Evolutionary conservation across 192 early-diverging fungal genomes (phyloP).

Genomic region (Neocallimastix lanati): DNA sequence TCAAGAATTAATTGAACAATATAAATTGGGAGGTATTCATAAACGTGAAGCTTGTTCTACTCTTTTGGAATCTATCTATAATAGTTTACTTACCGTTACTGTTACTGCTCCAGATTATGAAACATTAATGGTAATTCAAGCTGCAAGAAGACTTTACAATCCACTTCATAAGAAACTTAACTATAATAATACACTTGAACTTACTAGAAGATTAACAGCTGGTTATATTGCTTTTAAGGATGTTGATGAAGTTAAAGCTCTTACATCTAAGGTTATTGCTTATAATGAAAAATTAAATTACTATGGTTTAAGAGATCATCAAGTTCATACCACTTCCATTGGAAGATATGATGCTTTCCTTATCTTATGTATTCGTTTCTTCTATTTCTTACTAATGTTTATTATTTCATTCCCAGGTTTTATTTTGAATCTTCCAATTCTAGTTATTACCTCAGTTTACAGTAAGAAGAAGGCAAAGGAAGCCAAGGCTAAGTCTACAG

Average conservation of each 20-base stretch:
- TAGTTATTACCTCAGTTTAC: background rate
- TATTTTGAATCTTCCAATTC: constrained; percentile 2
- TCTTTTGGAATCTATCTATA: constrained; percentile 61
- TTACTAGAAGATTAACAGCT: constrained; percentile 65
- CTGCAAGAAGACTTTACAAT: constrained; percentile 76
- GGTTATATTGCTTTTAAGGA: constrained; percentile 70
- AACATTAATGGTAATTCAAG: constrained; percentile 85
- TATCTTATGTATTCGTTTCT: constrained; percentile 46
- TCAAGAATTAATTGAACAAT: constrained; percentile 61
- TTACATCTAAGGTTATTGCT: constrained; percentile 50
- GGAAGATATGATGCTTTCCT: constrained; percentile 41
- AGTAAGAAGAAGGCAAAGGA: constrained; percentile 12
- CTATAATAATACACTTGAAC: constrained; percentile 67
- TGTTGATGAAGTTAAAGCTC: constrained; percentile 61
- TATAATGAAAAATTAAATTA: constrained; percentile 81
- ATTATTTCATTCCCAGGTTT: constrained; percentile 72
- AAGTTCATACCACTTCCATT: constrained; percentile 66
- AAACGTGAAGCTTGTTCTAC: constrained; percentile 65
- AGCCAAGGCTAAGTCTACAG: constrained; percentile 70
- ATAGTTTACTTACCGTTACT: constrained; percentile 69
- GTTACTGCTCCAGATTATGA: constrained; percentile 86
- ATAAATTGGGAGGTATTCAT: constrained; percentile 57
- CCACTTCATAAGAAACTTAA: constrained; percentile 68
- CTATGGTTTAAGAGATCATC: constrained; percentile 25
- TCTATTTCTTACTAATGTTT: constrained; percentile 52